These are phyloP conservation scores for Brasilioporus rufonigricans DNA, from an alignment of 768 basidiomycete genomes.

Conservation along the genomic window DNA sequence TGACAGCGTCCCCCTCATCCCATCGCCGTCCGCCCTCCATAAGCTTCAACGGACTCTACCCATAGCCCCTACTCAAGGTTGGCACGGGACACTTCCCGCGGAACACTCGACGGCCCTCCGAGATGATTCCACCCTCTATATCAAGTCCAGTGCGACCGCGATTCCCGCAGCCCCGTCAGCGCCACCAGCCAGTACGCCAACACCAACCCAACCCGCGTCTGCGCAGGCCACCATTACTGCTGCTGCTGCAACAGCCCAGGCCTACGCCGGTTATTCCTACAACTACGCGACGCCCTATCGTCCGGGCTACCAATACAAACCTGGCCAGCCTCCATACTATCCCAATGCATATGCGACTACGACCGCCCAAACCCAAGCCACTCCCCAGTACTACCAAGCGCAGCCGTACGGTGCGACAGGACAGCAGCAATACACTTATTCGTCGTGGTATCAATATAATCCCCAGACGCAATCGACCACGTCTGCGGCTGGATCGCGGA, in stretches of 20 bases:
- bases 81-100: conserved; percentile 71
- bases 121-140: conserved; percentile 72
- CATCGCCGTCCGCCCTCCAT: conserved; percentile 62
- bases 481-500: conserved; percentile 34
- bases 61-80: conserved; percentile 55
- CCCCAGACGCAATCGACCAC: conserved; percentile 27
- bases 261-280: conserved; percentile 35
- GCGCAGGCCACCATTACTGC: conserved; percentile 22
- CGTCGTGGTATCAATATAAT: conserved; percentile 45
- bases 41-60: conserved; percentile 72
- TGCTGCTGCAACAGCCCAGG: conserved; percentile 23
- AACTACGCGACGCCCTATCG: conserved; percentile 36
- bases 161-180: conserved; percentile 34
- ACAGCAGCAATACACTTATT: conserved; percentile 42
- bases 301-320: conserved; percentile 36
- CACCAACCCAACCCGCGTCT: conserved; percentile 26
- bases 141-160: conserved; percentile 44
- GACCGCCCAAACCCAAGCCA: conserved; percentile 25
- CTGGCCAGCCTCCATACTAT: conserved; percentile 36
- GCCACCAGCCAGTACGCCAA: conserved; percentile 34
- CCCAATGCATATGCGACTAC: conserved; percentile 27
- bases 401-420: conserved; percentile 35
- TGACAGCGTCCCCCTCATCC: conserved; percentile 49
- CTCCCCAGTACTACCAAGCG: conserved; percentile 37
- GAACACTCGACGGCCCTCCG: conserved; percentile 58